Evolutionary conservation across 768 basidiomycete genomes (phyloP), one percentile per base, ranked within the genome.

Genomic region (Tulasnella sp.): DNA sequence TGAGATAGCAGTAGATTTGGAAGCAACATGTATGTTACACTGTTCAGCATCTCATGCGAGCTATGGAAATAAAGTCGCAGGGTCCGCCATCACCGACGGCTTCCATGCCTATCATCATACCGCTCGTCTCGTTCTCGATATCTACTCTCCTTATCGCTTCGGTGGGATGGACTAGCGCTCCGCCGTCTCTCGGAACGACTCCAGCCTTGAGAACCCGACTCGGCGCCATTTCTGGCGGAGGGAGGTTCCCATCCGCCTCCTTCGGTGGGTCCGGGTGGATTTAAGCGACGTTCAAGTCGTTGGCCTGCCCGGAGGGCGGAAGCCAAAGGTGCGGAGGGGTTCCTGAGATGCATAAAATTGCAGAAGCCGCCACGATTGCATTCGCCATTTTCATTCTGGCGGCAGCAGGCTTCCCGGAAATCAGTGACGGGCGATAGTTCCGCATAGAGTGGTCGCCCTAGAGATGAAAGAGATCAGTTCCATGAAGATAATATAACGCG

Each of bases 301-400:
- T 98, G 97, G 19, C 95, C 94, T 68, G 90, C 91, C 24, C 91
- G 90, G 77, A 98, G 87, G 10, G 92, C 91, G 68, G 89, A 90
- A 2, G 95, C 93, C 18, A 98, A 89, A 16, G 94, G 91, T 84
- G 93, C 91, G 40, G 95, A 94, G 6, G 97, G 94, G 31, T 95
- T 89, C 19, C 95, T 92, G 44, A 98, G 88, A 87, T 98, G 97
- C 95, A 98, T 98, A 84, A 99, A 99, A 85, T 99, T 99, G 86
- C 97, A 99, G 87, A 98, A 98, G 2, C 96, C 96, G 40, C 97
- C 98, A 62, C 98, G 92, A 83, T 97, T 97, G 85, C 98, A 99
- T 86, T 97, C 95, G 10, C 98, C 98, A 82, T 98, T 94, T 85
- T 99, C 98, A 83, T 99, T 99, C 85, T 99, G 98, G 72, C 98